Percentiles rank a stretch among this genome's conserved stretches.
Evolutionary conservation across 2,329 filamentous ascomycete genomes (phyloP).

Genomic region (Aspergillus persii): DNA sequence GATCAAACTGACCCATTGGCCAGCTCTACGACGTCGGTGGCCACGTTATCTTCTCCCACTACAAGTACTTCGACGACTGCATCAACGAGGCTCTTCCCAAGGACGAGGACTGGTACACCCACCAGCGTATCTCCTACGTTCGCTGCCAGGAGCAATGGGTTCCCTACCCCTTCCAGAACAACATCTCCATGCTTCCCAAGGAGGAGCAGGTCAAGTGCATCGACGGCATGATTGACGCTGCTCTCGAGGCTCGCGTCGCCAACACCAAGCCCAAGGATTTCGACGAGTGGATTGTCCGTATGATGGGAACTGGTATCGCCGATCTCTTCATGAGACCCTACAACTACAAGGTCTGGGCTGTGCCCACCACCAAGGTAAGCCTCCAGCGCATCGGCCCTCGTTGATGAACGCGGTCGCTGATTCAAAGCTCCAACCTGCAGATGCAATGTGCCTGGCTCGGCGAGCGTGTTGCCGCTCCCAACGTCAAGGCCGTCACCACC

Average conservation of each 20-base stretch:
- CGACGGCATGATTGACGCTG: slow-evolving; percentile 93
- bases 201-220: slow-evolving; percentile 94
- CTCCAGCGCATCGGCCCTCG: background rate
- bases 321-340: slow-evolving; percentile 98
- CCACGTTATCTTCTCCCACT: slow-evolving; percentile 99
- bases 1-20: slow-evolving; percentile 14
- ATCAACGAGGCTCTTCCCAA: slow-evolving; percentile 94
- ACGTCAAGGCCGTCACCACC: slow-evolving; percentile 88
- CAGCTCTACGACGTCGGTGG: slow-evolving; percentile 98
- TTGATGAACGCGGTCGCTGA: slow-evolving; percentile 6
- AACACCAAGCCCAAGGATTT: slow-evolving; percentile 94
- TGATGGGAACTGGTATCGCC: slow-evolving; percentile 83
- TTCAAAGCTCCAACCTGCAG: slow-evolving; percentile 45
- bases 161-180: slow-evolving; percentile 99
- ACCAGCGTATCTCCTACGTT: slow-evolving; percentile 98
- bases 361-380: slow-evolving; percentile 89
- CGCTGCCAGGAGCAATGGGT: slow-evolving; percentile 97
- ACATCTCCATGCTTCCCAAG: slow-evolving; percentile 97
- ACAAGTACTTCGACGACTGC: slow-evolving; percentile 99
- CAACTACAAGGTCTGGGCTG: slow-evolving; percentile 99
- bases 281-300: slow-evolving; percentile 96
- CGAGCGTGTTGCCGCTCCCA: slow-evolving; percentile 94
- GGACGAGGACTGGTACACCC: slow-evolving; percentile 92
- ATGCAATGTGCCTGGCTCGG: slow-evolving; percentile 99
- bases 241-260: slow-evolving; percentile 78